These are phyloP conservation scores for Nakazawaea laoshanensis DNA, from an alignment of 805 yeast genomes.

Conservation along the genomic window DNA sequence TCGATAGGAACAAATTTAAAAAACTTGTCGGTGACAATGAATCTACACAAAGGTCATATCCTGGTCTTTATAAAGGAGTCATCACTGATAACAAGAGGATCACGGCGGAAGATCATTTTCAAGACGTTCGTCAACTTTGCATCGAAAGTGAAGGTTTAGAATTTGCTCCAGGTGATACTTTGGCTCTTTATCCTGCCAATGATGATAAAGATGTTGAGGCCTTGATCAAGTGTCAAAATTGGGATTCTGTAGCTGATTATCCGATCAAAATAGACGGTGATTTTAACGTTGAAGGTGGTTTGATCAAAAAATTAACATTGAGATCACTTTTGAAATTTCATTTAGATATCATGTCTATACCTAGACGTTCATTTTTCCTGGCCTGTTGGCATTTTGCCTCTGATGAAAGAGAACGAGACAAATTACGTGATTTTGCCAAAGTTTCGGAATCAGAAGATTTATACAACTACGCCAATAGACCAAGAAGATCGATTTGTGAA, in stretches of 20 bases:
- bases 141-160: slow-evolving; percentile 24
- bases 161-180: slow-evolving; percentile 75
- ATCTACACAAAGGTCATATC: slow-evolving; percentile 2
- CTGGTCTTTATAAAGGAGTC: slow-evolving; percentile 25
- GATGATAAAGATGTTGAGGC: slow-evolving; percentile 52
- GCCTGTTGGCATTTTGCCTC: slow-evolving; percentile 66
- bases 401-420: slow-evolving; percentile 68
- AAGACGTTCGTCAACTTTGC: slow-evolving; percentile 69
- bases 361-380: slow-evolving; percentile 75
- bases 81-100: slow-evolving; percentile 48
- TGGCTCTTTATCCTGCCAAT: slow-evolving; percentile 71
- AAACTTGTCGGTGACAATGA: slow-evolving; percentile 10
- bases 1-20: slow-evolving; percentile 21
- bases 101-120: slow-evolving; percentile 71
- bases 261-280: slow-evolving; percentile 32
- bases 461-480: slow-evolving; percentile 88
- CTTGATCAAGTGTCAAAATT: slow-evolving; percentile 60
- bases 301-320: slow-evolving; percentile 55
- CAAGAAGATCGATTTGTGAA: slow-evolving; percentile 81
- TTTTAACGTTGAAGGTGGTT: slow-evolving; percentile 48
- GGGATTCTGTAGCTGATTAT: slow-evolving; percentile 66
- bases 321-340: slow-evolving; percentile 70
- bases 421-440: slow-evolving; percentile 64
- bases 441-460: slow-evolving; percentile 73
- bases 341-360: slow-evolving; percentile 75